Conservation (phyloP, 2,329 filamentous ascomycete genomes). For the Fusarium tuaranense region DNA sequence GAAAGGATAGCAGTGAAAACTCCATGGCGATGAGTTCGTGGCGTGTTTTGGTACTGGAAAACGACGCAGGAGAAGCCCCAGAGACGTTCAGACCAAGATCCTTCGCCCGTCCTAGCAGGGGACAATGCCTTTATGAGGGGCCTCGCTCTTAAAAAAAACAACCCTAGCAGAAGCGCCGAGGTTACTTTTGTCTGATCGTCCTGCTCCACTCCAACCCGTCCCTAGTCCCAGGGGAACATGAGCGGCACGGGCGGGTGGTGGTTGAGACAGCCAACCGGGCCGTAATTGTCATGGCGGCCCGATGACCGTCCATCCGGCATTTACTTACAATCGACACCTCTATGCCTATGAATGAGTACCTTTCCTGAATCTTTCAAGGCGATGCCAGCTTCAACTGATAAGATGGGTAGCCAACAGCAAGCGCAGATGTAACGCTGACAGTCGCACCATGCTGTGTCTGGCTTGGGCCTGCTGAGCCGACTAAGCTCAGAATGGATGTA, state of each 20-base stretch:
- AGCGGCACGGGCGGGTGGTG: neutral
- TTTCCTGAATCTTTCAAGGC: neutral
- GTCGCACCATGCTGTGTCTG: neutral
- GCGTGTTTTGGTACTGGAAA: neutral
- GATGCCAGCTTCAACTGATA: neutral
- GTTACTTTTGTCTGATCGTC: neutral
- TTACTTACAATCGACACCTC: neutral
- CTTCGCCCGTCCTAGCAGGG: conserved; percentile 1
- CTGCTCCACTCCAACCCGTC: conserved; percentile 54
- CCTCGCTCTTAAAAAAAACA: neutral
- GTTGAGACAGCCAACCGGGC: neutral
- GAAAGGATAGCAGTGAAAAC: neutral
- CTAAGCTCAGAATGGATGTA: neutral
- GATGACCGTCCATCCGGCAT: neutral
- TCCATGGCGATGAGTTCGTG: neutral
- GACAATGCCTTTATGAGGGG: conserved; percentile 18
- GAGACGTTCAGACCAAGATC: neutral
- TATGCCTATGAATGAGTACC: neutral
- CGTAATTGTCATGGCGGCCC: neutral
- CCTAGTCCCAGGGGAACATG: neutral
- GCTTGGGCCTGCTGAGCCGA: neutral
- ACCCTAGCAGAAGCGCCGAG: conserved; percentile 2
- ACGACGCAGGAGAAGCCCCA: conserved; percentile 3
- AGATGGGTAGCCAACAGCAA: neutral
- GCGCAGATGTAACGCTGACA: neutral